These are phyloP conservation scores for Aspergillus carbonarius DNA, from an alignment of 2,329 filamentous ascomycete genomes.

Conservation along the genomic window DNA sequence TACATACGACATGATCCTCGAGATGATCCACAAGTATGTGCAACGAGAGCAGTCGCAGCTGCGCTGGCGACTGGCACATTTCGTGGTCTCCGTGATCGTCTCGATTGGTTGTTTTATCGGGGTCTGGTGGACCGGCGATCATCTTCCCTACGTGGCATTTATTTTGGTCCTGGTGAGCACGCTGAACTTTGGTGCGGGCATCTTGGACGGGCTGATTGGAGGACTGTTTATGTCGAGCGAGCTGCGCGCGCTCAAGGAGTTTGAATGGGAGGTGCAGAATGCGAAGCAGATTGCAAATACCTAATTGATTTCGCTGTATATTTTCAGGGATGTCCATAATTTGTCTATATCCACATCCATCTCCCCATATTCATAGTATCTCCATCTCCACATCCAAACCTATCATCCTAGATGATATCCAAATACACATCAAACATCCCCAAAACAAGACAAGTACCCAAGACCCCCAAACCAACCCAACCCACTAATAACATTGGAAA, in stretches of 20 bases:
- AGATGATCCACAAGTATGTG: slow-evolving; percentile 67
- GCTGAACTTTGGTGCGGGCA: slow-evolving; percentile 71
- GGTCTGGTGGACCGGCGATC: slow-evolving; percentile 73
- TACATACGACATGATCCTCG: slow-evolving; percentile 71
- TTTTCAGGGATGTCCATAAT: too few species aligned
- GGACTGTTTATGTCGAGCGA: slow-evolving; percentile 84
- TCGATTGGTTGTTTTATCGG: slow-evolving; percentile 74
- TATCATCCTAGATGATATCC: too few species aligned
- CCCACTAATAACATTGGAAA: too few species aligned
- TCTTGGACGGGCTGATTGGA: slow-evolving; percentile 81
- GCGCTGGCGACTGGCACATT: slow-evolving; percentile 70
- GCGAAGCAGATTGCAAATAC: slow-evolving; percentile 37
- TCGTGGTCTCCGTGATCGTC: slow-evolving; percentile 64
- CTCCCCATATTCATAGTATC: too few species aligned
- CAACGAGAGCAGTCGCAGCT: slow-evolving; percentile 71
- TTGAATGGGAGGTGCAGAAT: slow-evolving; percentile 86
- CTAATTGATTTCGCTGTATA: neutral
- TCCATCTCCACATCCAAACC: too few species aligned
- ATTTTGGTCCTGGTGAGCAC: slow-evolving; percentile 76
- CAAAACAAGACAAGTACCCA: too few species aligned
- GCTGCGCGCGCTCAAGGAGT: slow-evolving; percentile 79
- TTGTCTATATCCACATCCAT: too few species aligned
- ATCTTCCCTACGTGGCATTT: slow-evolving; percentile 73
- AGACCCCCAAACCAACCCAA: too few species aligned
- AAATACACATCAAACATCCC: too few species aligned